phyloP scores from a whole-genome alignment of 169 alveolate genomes.

The Plasmodium inui region DNA sequence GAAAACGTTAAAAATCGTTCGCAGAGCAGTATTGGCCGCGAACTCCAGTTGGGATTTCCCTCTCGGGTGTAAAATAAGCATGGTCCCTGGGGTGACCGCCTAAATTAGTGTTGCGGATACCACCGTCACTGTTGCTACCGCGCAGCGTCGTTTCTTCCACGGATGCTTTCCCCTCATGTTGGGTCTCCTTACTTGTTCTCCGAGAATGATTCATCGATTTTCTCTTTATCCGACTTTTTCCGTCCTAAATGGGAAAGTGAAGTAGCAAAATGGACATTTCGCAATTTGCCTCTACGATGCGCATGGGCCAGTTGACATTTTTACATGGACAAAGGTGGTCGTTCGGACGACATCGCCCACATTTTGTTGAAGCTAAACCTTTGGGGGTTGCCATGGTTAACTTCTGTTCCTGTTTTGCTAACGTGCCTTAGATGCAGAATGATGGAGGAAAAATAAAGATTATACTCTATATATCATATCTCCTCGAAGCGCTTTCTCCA shows the following conservation, averaged over 20 bases:
- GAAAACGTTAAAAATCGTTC: background rate
- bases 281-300: background rate
- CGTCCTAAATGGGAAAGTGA: constrained; percentile 35
- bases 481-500: background rate
- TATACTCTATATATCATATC: background rate
- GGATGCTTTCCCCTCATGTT: background rate
- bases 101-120: background rate
- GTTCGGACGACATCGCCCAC: background rate
- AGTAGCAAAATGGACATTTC: background rate
- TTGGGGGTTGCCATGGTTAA: background rate
- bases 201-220: constrained; percentile 48
- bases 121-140: background rate
- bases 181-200: constrained; percentile 4
- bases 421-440: background rate
- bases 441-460: background rate
- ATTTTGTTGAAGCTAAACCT: background rate
- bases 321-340: background rate
- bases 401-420: background rate
- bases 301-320: background rate
- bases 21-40: background rate
- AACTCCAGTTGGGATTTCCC: background rate
- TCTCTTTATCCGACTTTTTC: constrained; percentile 40
- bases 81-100: background rate
- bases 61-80: background rate
- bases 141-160: background rate